These are phyloP conservation scores for Bryum argenteum DNA, from an alignment of 225 moss, liverwort and hornwort genomes.

Conservation along the genomic window DNA sequence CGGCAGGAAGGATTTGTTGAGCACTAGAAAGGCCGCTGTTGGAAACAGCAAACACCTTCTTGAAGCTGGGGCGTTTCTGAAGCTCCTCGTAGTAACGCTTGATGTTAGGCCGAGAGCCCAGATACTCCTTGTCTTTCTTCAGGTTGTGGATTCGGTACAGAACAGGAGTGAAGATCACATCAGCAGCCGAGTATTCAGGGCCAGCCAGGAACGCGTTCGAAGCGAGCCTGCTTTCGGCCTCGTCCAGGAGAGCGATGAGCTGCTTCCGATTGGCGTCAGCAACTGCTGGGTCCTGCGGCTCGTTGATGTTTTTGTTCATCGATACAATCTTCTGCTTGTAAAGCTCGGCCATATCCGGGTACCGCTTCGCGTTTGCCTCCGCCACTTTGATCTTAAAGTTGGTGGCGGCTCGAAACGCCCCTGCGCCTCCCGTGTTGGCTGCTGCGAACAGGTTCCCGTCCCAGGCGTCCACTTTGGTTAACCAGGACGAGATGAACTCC, in stretches of 20 bases:
- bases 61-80: constrained; percentile 73
- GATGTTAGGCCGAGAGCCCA: constrained; percentile 45
- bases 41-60: constrained; percentile 57
- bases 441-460: constrained; percentile 71
- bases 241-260: constrained; percentile 57
- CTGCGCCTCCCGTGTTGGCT: constrained; percentile 41
- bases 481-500: constrained; percentile 65
- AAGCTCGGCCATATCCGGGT: constrained; percentile 66
- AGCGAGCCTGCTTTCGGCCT: constrained; percentile 65
- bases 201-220: constrained; percentile 65
- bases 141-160: constrained; percentile 49
- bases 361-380: constrained; percentile 60
- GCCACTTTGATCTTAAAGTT: constrained; percentile 77
- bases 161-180: constrained; percentile 71
- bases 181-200: constrained; percentile 67
- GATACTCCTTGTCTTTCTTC: constrained; percentile 61
- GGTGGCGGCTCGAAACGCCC: constrained; percentile 34
- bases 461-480: constrained; percentile 76
- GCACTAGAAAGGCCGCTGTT: constrained; percentile 52
- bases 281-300: constrained; percentile 17
- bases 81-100: constrained; percentile 57
- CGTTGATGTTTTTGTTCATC: constrained; percentile 40
- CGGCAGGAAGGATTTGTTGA: constrained; percentile 43
- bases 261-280: constrained; percentile 57
- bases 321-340: constrained; percentile 47